A percentile compares a stretch with the other conserved stretches of the same genome.
These are phyloP conservation scores for Ceratocystis variospora DNA, from an alignment of 2,329 filamentous ascomycete species.

Conservation along the genomic window DNA sequence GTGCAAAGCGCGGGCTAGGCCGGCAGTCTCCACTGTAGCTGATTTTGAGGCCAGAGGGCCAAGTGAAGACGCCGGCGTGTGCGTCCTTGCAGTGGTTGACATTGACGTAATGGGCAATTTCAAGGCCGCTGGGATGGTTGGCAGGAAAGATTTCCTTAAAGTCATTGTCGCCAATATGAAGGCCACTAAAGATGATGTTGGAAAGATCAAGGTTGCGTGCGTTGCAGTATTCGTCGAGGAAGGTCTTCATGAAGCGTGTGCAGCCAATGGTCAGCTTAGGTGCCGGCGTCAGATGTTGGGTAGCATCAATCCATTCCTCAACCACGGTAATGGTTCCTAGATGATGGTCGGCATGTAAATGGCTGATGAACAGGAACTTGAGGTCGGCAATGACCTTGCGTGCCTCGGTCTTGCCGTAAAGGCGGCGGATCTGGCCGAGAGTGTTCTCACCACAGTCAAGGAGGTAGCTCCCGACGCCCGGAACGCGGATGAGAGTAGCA, in stretches of 20 bases:
- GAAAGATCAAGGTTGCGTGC: conserved; percentile 64
- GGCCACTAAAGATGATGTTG: conserved; percentile 29
- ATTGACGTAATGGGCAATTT: conserved; percentile 48
- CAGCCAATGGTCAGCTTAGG: conserved; percentile 52
- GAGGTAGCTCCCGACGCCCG: conserved; percentile 73
- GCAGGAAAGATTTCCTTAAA: conserved; percentile 27
- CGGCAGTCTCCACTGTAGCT: conserved; percentile 92
- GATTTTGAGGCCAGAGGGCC: conserved; percentile 67
- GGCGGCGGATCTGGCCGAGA: conserved; percentile 67
- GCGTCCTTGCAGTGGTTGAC: conserved; percentile 73
- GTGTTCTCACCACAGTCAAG: conserved; percentile 91
- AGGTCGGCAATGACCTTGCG: conserved; percentile 62
- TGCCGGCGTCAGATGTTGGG: conserved; percentile 25
- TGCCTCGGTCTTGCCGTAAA: conserved; percentile 52
- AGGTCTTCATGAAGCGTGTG: conserved; percentile 55
- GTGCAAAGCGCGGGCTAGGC: conserved; percentile 55
- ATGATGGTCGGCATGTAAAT: conserved; percentile 93
- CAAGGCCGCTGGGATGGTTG: conserved; percentile 44
- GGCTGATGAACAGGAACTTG: conserved; percentile 79
- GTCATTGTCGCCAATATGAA: conserved; percentile 19
- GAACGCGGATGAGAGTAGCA: conserved; percentile 69
- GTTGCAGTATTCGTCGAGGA: conserved; percentile 64
- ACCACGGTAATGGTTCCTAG: conserved; percentile 73
- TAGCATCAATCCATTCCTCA: conserved; percentile 59
- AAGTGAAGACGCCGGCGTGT: conserved; percentile 63